Percentiles rank a stretch among this genome's conserved stretches.
These are phyloP conservation scores for Coemansia sp. DNA, from an alignment of 192 early-diverging fungal species.

Conservation along the genomic window DNA sequence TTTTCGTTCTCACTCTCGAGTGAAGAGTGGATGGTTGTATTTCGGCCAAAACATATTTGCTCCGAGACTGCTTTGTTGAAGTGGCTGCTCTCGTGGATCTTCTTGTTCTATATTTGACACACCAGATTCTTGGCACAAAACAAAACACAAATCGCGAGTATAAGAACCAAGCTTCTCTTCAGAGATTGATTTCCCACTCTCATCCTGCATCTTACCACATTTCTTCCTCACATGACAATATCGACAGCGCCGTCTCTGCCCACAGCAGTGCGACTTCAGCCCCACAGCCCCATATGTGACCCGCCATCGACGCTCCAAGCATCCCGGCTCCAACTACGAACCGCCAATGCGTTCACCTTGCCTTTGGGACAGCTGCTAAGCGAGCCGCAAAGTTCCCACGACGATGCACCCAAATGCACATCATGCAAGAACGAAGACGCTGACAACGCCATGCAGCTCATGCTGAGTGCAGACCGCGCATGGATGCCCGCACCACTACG, in stretches of 20 bases:
- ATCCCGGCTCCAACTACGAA: not conserved
- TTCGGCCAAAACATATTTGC: no score
- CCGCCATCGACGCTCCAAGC: not conserved
- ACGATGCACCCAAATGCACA: not conserved
- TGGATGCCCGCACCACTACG: constrained; percentile 17
- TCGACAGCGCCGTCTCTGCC: not conserved
- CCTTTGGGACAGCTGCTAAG: not conserved
- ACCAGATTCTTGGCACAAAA: not conserved
- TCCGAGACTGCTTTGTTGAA: no score
- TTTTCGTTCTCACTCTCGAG: no score
- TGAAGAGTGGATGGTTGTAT: no score
- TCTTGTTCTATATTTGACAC: not conserved
- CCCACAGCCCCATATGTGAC: not conserved
- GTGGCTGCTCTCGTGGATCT: not conserved
- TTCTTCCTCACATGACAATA: constrained; percentile 9
- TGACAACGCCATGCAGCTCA: not conserved
- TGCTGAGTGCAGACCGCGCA: not conserved
- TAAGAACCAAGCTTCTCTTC: not conserved
- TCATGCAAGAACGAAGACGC: not conserved
- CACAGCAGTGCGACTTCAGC: not conserved
- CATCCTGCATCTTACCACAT: not conserved
- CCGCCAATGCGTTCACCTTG: constrained; percentile 12
- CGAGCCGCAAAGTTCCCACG: constrained; percentile 2
- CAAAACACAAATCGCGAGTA: not conserved
- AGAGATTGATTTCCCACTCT: no score